Base-by-base conservation (phyloP, 164 flowering plant species). In the Stephania cephalantha region DNA sequence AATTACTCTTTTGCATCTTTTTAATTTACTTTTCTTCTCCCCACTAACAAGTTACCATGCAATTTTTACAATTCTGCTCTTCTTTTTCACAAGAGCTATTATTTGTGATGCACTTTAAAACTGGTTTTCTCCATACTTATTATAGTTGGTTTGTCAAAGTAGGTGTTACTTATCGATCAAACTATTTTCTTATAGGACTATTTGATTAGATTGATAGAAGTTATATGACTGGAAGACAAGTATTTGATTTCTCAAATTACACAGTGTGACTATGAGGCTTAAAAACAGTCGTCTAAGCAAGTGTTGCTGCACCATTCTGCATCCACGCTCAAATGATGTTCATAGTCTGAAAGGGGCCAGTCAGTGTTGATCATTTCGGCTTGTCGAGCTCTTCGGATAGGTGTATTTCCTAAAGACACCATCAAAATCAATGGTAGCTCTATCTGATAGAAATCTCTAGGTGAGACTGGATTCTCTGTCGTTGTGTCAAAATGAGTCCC, bases 291-390 rank as follows among this genome's bases (percentile, higher is more conserved):
- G n/a, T n/a, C 18, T 64, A 78, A 25, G 70, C 83, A 81, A 53
- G 77, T 70, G 3, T 79, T 25, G 50, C 81, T 80, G 75, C 93
- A 88, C 70, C 74, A 70, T 1, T 71, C 78, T 69, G 80, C 88
- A n/a, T 45, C 50, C 8, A 75, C 70, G 2, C 64, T 15, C 0
- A 6, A 1, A 29, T 79, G 74, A 20, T 46, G 11, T 42, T 73
- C 86, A 61, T 79, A 88, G 67, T 88, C 89, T 0, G 73, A 58
- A 0, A 17, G 1, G 0, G 87, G 85, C 90, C 89, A 89, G 44
- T 85, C 83, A 18, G 79, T 77, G 63, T 83, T 76, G 1, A 7
- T n/a, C n/a, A n/a, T n/a, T n/a, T n/a, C n/a, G n/a, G n/a, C n/a
- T n/a, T n/a, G n/a, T n/a, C n/a, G n/a, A n/a, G n/a, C n/a, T n/a